These are phyloP conservation scores for Calonectria hawksworthii DNA, from an alignment of 2,329 filamentous ascomycete genomes.

Conservation along the genomic window DNA sequence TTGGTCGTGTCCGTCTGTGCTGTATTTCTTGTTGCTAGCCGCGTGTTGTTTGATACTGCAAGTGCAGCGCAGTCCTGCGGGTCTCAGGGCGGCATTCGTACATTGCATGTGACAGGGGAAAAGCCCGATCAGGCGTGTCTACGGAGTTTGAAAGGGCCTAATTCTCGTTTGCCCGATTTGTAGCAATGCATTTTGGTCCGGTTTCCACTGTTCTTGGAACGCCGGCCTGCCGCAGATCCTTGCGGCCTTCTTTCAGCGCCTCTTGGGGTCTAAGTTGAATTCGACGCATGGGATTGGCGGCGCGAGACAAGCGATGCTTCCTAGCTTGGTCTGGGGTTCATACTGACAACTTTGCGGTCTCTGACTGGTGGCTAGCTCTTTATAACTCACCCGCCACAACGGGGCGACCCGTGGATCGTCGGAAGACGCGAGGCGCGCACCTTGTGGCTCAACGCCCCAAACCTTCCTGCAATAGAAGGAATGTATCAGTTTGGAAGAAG, in stretches of 20 bases:
- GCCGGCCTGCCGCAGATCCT: background rate
- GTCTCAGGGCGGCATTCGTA: slow-evolving; percentile 14
- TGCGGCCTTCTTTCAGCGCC: background rate
- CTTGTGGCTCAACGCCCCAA: background rate
- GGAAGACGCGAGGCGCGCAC: background rate
- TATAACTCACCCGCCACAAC: background rate
- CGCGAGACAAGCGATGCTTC: background rate
- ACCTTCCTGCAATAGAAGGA: background rate
- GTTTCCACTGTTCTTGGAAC: background rate
- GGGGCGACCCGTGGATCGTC: slow-evolving; percentile 13
- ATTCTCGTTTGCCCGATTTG: background rate
- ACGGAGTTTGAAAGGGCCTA: background rate
- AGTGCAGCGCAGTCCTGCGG: slow-evolving; percentile 4
- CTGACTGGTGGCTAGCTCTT: background rate
- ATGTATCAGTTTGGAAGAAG: background rate
- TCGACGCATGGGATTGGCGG: background rate
- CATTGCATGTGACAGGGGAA: slow-evolving; percentile 13
- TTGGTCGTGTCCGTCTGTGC: background rate
- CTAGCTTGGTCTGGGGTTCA: background rate
- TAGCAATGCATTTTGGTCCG: background rate
- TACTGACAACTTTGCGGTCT: background rate
- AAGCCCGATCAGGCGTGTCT: background rate
- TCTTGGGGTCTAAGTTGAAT: background rate
- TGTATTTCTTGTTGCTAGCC: background rate
- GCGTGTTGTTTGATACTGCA: slow-evolving; percentile 5